phyloP scores from a whole-genome alignment of 2,329 filamentous ascomycete genomes.

The Ustulina deusta region DNA sequence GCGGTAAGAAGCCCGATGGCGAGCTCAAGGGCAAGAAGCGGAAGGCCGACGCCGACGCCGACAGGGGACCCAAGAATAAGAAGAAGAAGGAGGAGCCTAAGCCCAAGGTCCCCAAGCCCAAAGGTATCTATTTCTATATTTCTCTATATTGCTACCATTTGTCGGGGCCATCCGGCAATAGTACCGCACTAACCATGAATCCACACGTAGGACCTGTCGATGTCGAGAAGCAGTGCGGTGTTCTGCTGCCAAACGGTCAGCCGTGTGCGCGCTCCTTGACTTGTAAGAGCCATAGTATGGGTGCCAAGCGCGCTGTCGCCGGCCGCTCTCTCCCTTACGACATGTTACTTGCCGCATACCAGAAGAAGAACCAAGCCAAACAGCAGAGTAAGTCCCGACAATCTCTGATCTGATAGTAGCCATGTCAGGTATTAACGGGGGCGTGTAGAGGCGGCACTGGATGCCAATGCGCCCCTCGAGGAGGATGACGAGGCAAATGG shows the following conservation, averaged over 20 bases:
- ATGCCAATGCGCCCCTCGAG: constrained; percentile 90
- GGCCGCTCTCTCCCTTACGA: constrained; percentile 91
- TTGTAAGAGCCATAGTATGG: constrained; percentile 96
- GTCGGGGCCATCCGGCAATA: not conserved
- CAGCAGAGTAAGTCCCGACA: constrained; percentile 80
- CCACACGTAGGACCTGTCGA: constrained; percentile 77
- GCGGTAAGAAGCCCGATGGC: constrained; percentile 72
- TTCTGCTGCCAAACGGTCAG: constrained; percentile 84
- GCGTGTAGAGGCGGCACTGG: constrained; percentile 84
- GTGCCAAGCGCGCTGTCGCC: constrained; percentile 87
- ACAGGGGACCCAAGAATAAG: constrained; percentile 87
- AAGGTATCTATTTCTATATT: constrained; percentile 63
- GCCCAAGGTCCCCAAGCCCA: constrained; percentile 83
- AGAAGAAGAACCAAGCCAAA: constrained; percentile 99
- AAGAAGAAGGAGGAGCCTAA: constrained; percentile 97
- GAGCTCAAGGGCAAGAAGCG: constrained; percentile 81
- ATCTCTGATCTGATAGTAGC: not conserved
- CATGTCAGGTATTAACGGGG: constrained; percentile 33
- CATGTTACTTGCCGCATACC: constrained; percentile 87
- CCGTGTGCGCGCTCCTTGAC: constrained; percentile 90
- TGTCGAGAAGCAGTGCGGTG: constrained; percentile 93
- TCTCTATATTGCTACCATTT: not conserved
- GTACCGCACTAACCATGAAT: constrained; percentile 15
- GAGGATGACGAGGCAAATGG: constrained; percentile 85
- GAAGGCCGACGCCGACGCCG: constrained; percentile 79